Evolutionary conservation across 352 stramenopile species (phyloP).

Genomic region (Globisporangium megalacanthum): DNA sequence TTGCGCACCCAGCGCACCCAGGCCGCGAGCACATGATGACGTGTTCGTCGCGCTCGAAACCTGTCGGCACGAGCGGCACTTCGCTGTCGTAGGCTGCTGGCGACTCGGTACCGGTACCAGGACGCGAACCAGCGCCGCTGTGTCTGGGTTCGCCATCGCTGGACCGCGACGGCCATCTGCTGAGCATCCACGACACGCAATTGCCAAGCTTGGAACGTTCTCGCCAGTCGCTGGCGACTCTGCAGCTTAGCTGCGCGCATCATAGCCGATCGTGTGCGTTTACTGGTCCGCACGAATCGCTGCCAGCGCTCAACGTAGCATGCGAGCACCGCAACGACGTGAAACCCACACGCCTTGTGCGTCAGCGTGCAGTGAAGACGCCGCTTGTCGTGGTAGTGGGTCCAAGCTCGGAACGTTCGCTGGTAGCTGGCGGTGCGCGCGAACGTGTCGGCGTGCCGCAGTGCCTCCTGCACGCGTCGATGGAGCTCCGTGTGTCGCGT

Average conservation of each 20-base stretch:
- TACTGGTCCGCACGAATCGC: conserved; percentile 7
- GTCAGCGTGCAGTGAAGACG: conserved; percentile 14
- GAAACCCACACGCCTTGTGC: conserved; percentile 37
- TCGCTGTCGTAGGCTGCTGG: conserved; percentile 7
- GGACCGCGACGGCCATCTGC: conserved; percentile 12
- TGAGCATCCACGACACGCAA: conserved; percentile 7
- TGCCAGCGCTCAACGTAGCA: conserved; percentile 31
- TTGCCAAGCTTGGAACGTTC: conserved; percentile 30
- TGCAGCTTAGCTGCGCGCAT: conserved; percentile 23
- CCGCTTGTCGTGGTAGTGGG: conserved; percentile 11
- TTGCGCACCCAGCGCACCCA: not conserved
- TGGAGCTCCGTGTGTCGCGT: conserved; percentile 10
- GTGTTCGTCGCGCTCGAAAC: conserved; percentile 8
- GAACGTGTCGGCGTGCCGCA: conserved; percentile 11
- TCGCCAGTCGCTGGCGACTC: conserved; percentile 26
- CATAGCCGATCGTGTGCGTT: conserved; percentile 15
- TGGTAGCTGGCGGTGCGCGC: conserved; percentile 13
- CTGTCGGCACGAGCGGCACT: conserved; percentile 9
- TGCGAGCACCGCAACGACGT: conserved; percentile 30
- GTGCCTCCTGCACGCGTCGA: conserved; percentile 16
- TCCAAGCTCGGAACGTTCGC: conserved; percentile 27
- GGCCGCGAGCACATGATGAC: not conserved
- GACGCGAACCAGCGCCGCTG: conserved; percentile 10
- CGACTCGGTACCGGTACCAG: conserved; percentile 14
- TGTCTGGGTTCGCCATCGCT: conserved; percentile 19